Percentiles rank a stretch among this genome's conserved stretches.
Evolutionary conservation across 2,329 filamentous ascomycete species (phyloP).

Genomic region (Bisporella sp.): DNA sequence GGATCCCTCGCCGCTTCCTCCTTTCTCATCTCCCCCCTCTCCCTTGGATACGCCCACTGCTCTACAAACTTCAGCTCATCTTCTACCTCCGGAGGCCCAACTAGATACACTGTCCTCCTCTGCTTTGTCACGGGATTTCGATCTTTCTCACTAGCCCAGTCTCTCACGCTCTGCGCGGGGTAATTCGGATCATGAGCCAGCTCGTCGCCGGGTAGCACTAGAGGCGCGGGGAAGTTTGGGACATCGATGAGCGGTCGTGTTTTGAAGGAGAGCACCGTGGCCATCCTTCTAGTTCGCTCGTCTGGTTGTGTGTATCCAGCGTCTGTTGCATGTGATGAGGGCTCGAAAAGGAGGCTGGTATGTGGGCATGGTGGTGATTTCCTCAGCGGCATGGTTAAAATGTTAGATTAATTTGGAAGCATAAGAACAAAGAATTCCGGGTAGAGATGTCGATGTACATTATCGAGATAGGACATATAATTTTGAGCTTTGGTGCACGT

Average conservation of each 20-base stretch:
- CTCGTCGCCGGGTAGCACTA: constrained; percentile 20
- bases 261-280: constrained; percentile 1
- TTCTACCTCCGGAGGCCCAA: constrained; percentile 12
- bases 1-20: constrained; percentile 1
- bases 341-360: constrained; percentile 1
- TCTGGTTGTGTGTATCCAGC: constrained; percentile 7
- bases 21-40: background rate
- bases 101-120: constrained; percentile 18
- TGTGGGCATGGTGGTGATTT: constrained; percentile 3
- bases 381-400: constrained; percentile 1
- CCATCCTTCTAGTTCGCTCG: constrained; percentile 4
- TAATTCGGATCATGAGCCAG: constrained; percentile 15
- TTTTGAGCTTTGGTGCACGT: too few relatives aligned
- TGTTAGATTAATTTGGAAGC: too few relatives aligned
- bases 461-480: too few relatives aligned
- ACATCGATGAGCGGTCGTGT: background rate
- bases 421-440: too few relatives aligned
- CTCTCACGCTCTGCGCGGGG: constrained; percentile 16
- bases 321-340: constrained; percentile 2
- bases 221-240: constrained; percentile 17
- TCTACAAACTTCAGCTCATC: constrained; percentile 4
- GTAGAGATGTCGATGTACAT: too few relatives aligned
- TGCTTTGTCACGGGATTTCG: constrained; percentile 16
- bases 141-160: constrained; percentile 13
- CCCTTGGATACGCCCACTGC: constrained; percentile 6